Percentiles rank a stretch among this genome's conserved stretches.
phyloP scores from a whole-genome alignment of 1,284 basidiomycete species.

The Caloboletus firmus region DNA sequence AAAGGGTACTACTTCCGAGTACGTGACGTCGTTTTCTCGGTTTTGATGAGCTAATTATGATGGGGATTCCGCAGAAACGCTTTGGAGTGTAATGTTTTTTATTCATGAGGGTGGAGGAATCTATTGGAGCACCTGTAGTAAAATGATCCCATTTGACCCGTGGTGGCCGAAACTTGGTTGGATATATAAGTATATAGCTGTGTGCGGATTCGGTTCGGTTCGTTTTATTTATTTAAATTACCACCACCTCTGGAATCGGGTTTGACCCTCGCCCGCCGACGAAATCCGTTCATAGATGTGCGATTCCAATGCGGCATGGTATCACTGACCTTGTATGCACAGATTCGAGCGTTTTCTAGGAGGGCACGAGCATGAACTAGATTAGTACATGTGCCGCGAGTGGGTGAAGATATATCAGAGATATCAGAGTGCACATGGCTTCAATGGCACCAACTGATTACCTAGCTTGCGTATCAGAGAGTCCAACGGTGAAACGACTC shows the following conservation, averaged over 20 bases:
- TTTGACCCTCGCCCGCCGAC: not conserved
- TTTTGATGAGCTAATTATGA: not conserved
- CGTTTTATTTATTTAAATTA: not conserved
- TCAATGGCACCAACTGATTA: too few relatives aligned
- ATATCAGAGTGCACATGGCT: not conserved
- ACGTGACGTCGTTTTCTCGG: constrained; percentile 17
- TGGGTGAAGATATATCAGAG: not conserved
- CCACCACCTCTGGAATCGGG: too few relatives aligned
- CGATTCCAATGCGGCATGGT: not conserved
- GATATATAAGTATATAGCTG: too few relatives aligned
- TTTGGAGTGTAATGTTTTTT: constrained; percentile 14
- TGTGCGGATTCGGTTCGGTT: not conserved
- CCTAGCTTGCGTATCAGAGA: too few relatives aligned
- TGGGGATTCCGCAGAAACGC: constrained; percentile 14
- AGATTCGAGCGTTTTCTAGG: not conserved
- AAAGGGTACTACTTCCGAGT: constrained; percentile 46
- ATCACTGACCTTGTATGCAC: not conserved
- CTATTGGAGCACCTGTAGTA: not conserved
- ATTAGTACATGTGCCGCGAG: not conserved
- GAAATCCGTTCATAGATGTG: not conserved
- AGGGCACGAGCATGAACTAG: not conserved
- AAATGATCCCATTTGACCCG: not conserved
- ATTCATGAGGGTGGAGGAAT: not conserved
- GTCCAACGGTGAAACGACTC: too few relatives aligned
- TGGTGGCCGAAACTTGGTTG: not conserved